phyloP scores from a whole-genome alignment of 139 green algal species.

The Desmodesmus armatus region DNA sequence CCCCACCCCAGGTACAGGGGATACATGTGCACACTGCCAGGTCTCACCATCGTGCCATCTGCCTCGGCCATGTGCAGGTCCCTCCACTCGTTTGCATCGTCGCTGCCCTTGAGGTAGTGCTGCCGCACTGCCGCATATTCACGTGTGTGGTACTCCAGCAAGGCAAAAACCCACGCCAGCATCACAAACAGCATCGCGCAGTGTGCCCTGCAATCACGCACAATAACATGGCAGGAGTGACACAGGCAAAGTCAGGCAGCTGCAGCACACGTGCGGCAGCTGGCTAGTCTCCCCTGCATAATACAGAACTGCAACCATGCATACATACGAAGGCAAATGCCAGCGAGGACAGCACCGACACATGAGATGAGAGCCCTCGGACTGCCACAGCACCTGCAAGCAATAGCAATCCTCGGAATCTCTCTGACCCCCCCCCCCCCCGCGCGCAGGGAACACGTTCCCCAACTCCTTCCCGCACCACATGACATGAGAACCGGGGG shows the following conservation, averaged over 20 bases:
- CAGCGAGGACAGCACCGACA: not conserved
- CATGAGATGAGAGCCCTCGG: too few species aligned
- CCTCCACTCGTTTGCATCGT: conserved; percentile 46
- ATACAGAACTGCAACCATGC: not conserved
- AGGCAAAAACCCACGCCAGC: conserved; percentile 21
- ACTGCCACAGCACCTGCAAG: not conserved
- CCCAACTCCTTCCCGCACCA: not conserved
- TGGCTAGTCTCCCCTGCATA: not conserved
- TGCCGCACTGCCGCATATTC: conserved; percentile 35
- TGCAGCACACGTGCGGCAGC: not conserved
- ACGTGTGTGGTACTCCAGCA: conserved; percentile 45
- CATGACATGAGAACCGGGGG: conserved; percentile 9
- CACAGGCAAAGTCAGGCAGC: not conserved
- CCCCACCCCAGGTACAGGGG: too few species aligned
- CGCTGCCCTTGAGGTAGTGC: conserved; percentile 37
- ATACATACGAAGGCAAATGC: too few species aligned
- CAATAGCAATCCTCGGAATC: too few species aligned
- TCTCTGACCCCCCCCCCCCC: not conserved
- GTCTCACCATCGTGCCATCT: conserved; percentile 29
- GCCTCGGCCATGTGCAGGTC: conserved; percentile 51
- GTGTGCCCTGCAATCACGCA: conserved; percentile 11
- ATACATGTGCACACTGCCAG: too few species aligned
- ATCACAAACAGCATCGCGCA: conserved; percentile 25
- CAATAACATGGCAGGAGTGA: not conserved
- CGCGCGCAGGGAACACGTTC: not conserved